A percentile compares a stretch with the other conserved stretches of the same genome.
phyloP scores from a whole-genome alignment of 2,329 filamentous ascomycete species.

The Talaromyces sp. region DNA sequence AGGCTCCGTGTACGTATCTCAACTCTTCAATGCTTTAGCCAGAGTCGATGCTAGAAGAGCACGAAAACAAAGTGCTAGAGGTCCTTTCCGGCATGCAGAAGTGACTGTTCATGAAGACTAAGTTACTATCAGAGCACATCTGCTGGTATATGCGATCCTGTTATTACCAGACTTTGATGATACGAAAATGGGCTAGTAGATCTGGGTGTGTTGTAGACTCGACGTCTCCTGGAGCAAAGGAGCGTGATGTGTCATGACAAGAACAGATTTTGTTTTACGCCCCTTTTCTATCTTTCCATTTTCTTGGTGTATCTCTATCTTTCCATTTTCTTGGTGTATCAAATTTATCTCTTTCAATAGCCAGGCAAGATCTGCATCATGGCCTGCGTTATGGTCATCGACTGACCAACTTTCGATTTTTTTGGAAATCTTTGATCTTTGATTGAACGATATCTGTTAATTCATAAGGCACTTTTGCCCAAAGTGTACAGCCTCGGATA shows the following conservation, averaged over 20 bases:
- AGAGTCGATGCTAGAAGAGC: no score
- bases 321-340: constrained; percentile 16
- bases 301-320: no score
- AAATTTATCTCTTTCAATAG: constrained; percentile 44
- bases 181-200: no score
- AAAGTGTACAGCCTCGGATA: constrained; percentile 61
- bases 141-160: no score
- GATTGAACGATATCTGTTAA: constrained; percentile 43
- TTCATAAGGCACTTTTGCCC: constrained; percentile 53
- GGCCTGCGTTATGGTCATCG: constrained; percentile 52
- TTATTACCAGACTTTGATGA: no score
- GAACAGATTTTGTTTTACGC: constrained; percentile 28
- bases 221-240: constrained; percentile 55
- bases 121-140: no score
- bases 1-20: no score
- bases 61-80: no score
- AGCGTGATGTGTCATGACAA: constrained; percentile 63
- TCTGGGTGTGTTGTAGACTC: constrained; percentile 52
- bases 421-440: constrained; percentile 58
- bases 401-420: constrained; percentile 58
- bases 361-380: constrained; percentile 56
- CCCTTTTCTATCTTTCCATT: background rate
- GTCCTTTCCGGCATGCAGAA: no score
- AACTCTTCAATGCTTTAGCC: no score
- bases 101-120: no score